Conservation (phyloP, 2,329 filamentous ascomycete genomes). For the Alternaria sp. region DNA sequence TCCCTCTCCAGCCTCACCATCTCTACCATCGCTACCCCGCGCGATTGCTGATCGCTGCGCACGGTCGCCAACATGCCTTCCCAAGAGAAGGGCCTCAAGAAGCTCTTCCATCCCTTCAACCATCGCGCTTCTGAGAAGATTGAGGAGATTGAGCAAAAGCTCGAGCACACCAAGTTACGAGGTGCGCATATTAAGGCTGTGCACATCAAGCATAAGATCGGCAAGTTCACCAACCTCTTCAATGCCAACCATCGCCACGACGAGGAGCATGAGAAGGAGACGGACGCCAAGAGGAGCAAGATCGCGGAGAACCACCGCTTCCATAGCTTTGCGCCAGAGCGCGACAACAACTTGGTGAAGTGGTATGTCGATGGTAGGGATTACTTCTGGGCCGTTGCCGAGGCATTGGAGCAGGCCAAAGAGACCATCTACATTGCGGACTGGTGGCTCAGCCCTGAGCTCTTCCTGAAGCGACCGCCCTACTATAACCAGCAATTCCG, state of each 20-base stretch:
- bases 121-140: constrained; percentile 34
- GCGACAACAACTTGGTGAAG: constrained; percentile 84
- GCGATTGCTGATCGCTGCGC: constrained; percentile 14
- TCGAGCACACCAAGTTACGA: constrained; percentile 56
- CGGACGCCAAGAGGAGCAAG: constrained; percentile 77
- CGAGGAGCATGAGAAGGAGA: constrained; percentile 85
- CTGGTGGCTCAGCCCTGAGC: constrained; percentile 93
- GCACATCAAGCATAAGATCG: constrained; percentile 67
- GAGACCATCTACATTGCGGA: constrained; percentile 96
- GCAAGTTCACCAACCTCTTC: constrained; percentile 71
- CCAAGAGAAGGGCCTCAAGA: constrained; percentile 39
- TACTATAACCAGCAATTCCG: constrained; percentile 84
- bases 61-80: constrained; percentile 28
- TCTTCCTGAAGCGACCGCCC: constrained; percentile 85
- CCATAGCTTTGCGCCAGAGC: constrained; percentile 87
- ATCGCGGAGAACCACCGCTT: constrained; percentile 81
- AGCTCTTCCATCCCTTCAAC: constrained; percentile 49
- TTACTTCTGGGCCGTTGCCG: constrained; percentile 92
- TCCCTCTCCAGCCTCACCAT: constrained; percentile 8
- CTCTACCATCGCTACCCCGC: constrained; percentile 9
- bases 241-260: constrained; percentile 92
- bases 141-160: constrained; percentile 51
- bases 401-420: constrained; percentile 85
- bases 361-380: constrained; percentile 97
- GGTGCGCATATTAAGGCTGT: constrained; percentile 60